Conservation (phyloP, 148 eudicot genomes). For the Fallopia convolvulus region DNA sequence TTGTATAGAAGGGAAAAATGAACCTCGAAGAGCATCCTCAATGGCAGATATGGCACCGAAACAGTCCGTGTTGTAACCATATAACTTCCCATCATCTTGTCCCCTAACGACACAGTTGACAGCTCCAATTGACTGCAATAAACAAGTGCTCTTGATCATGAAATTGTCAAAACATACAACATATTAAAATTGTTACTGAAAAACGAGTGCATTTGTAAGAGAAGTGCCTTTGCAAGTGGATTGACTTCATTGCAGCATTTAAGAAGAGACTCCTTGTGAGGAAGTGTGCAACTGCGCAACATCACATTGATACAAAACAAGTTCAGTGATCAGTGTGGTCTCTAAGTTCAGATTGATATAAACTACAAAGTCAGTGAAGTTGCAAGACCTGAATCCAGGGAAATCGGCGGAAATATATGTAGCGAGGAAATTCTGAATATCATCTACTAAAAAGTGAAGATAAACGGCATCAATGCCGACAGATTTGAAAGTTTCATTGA, state of each 20-base stretch:
- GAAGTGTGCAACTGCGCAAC: conserved; percentile 53
- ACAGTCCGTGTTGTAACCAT: conserved; percentile 71
- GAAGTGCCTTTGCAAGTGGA: conserved; percentile 50
- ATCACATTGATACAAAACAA: background rate
- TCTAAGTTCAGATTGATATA: background rate
- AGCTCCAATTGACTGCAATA: conserved; percentile 60
- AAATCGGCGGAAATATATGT: conserved; percentile 54
- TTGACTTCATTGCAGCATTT: conserved; percentile 45
- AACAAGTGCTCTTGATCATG: background rate
- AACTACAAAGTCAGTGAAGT: background rate
- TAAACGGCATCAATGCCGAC: conserved; percentile 48
- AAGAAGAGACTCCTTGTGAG: conserved; percentile 55
- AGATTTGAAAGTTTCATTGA: conserved; percentile 39
- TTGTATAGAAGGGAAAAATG: background rate
- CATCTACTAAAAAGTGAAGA: conserved; percentile 51
- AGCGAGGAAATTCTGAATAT: conserved; percentile 30
- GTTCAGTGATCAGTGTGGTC: background rate
- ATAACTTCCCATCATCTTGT: conserved; percentile 47
- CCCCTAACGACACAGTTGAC: conserved; percentile 53
- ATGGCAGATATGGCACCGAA: conserved; percentile 71
- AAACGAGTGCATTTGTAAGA: no score
- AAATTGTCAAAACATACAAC: background rate
- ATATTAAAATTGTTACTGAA: no score
- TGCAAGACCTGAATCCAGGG: conserved; percentile 50
- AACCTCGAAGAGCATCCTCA: conserved; percentile 55